These are phyloP conservation scores for Coemansia reversa DNA, from an alignment of 192 early-diverging fungal species.

Conservation along the genomic window DNA sequence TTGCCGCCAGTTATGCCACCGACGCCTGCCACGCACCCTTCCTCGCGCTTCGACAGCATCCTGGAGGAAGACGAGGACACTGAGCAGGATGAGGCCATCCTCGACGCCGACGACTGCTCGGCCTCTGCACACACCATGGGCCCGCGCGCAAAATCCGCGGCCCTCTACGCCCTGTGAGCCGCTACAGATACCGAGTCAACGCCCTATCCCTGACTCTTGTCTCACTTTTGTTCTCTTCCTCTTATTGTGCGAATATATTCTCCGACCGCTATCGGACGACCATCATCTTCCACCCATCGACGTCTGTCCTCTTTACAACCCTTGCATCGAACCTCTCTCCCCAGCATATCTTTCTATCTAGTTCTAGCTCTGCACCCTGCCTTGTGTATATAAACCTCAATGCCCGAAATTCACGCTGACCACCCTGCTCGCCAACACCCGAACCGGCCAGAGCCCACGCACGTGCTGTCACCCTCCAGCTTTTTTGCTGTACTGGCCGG, in stretches of 20 bases:
- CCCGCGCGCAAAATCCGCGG: neutral
- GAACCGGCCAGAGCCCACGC: conserved; percentile 25
- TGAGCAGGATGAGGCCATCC: conserved; percentile 38
- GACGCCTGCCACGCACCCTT: conserved; percentile 41
- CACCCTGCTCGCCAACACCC: conserved; percentile 29
- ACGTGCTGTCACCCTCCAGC: conserved; percentile 26
- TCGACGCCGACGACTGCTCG: conserved; percentile 7
- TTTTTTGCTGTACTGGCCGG: conserved; percentile 61
- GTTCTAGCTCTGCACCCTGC: too few relatives aligned
- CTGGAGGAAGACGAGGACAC: conserved; percentile 51
- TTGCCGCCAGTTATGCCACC: conserved; percentile 7
- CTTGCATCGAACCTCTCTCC: too few relatives aligned
- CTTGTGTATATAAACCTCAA: neutral
- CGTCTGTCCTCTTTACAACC: too few relatives aligned
- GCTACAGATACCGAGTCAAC: too few relatives aligned
- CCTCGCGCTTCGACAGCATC: conserved; percentile 54
- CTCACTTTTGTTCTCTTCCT: neutral
- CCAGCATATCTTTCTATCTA: too few relatives aligned
- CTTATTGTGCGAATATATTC: neutral
- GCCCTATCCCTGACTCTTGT: too few relatives aligned
- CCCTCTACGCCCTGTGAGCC: too few relatives aligned
- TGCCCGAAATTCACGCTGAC: conserved; percentile 43
- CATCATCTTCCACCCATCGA: too few relatives aligned
- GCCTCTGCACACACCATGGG: neutral
- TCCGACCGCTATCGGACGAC: too few relatives aligned